Evolutionary conservation across 2,329 filamentous ascomycete species (phyloP), one percentile per base, ranked within the genome.

Genomic region (Penicillium italicum): DNA sequence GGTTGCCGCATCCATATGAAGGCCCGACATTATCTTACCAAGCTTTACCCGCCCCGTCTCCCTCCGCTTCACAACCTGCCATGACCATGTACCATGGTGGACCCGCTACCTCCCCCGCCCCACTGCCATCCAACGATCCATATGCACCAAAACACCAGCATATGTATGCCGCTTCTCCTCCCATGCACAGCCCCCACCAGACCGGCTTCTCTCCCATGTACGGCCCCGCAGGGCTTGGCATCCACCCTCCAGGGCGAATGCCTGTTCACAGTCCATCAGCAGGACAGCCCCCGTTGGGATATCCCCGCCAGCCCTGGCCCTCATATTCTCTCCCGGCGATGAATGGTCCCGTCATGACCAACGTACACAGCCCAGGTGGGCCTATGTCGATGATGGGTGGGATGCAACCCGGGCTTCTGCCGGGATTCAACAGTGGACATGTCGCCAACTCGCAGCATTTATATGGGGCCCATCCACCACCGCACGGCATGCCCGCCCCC

Each of bases 331-430:
- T 88, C 3, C 82, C 87, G 3, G 77, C 80, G n/a, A 82, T 86
- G 78, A 76, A 79, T 40, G 85, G 86, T 1, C 82, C 87, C 1
- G 85, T 93, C 28, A 85, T 93, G 78, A 88, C 89, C 16, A 94
- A 93, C 67, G 82, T 94, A 26, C 84, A 87, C 65, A 89, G 86
- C 57, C 90, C 90, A 0, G 84, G 84, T 50, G 81, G 82, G 6
- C 87, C 88, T 57, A 85, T 94, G 79, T 81, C 87, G 8, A 77
- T 94, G 58, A 83, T 93, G 33, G 84, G 85, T 4, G 77, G 77
- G 24, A 76, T 84, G 71, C 80, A 80, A 38, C 74, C 79, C 5
- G 77, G 77, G 2, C 81, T 89, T 74, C 79, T 84, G 65, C 74
- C 79, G 5, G 78, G 71, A 5, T 86, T 83, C 72, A 85, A 85